Base-by-base conservation (phyloP, 768 basidiomycete genomes). In the Amanita pseudoporphyria region DNA sequence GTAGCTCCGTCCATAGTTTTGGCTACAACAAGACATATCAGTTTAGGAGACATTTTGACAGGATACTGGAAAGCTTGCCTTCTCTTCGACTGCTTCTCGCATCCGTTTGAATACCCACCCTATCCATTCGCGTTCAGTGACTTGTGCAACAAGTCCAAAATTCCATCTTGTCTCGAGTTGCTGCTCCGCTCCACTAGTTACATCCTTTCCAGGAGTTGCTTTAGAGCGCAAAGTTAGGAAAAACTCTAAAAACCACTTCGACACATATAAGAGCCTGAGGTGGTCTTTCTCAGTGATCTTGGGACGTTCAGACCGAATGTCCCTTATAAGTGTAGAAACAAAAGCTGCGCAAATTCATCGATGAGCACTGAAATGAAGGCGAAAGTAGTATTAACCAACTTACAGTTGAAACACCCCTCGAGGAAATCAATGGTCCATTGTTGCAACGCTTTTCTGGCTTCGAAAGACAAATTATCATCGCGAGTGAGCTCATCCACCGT, bases 231-330 rank as follows among this genome's bases (percentile, higher is more conserved):
- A 66, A 35, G 76, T 64, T 9, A 94, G 74, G 66, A 98, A 94
- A 70, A 89, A 95, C 53, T 93, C 84, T 32, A 96, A 77, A 60
- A 95, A 85, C 86, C 95, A 98, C 51, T 89, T 86, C 4, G 85
- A 78, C 36, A 96, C 76, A 62, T 79, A 90, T 36, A 98, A 73
- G 21, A 96, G 72, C 6, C 96, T 83, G 49, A 94, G 77, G 59
- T 94, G 85, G 62, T 98, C 96, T 57, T 92, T 90, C 60, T 96
- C 92, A n/a, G 84, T 84, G 54, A 99, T 82, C 65, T 94, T 93
- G 47, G 85, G 76, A 39, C 93, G 76, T 66, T 98, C 90, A 52
- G 88, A 87, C 52, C 85, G 81, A 63, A 99, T 97, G 61, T 98
- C 96, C 66, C 87, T 94, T 53, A 98, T 71, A 30, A 98, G 70